Base-by-base conservation (phyloP, 2,329 filamentous ascomycete genomes). In the Berkeleyomyces rouxiae region DNA sequence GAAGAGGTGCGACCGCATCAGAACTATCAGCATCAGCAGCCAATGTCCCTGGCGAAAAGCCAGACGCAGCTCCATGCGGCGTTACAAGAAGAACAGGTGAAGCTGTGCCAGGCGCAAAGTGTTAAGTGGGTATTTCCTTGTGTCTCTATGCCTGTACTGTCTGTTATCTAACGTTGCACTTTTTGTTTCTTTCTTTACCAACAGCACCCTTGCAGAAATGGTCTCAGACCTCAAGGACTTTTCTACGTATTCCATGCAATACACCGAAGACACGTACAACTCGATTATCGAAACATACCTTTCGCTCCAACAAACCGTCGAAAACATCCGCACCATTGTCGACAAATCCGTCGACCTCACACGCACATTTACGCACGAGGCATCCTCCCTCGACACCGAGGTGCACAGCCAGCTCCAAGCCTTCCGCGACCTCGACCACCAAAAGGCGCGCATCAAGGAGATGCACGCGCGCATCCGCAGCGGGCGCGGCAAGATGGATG, bases 251-350 rank as follows among this genome's bases (percentile, higher is more conserved):
- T 82, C 84, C 33, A 87, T 84, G 13, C 78, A 79, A 65, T 80
- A 80, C 42, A 80, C 92, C 49, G 87, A 91, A 70, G 82, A 86
- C 64, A 85, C 85, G 2, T 91, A 90, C 73, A 87, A 87, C 66
- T 81, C 82, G 0, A 80, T 90, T 7, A 76, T 90, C 39, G 84
- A 88, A 70, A 88, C 86, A 69, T 78, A 87, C 58, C 79, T 79
- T 59, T 72, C 78, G 0, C 75, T 91, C 44, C 84, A 85, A 61
- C 79, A 76, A 67, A 88, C 83, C 0, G 80, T 90, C 46, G 71
- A 76, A 4, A 79, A 79, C 2, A 75, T 92, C 37, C 84, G 83
- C 68, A 82, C 86, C 67, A 77, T 92, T n/a, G 82, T 85, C 0
- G 75, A 75, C 39, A 76, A 81, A 68, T 84, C 84, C 4, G 78